Base-by-base conservation (phyloP, 352 stramenopile genomes). In the Phytopythium chamaehyphon region DNA sequence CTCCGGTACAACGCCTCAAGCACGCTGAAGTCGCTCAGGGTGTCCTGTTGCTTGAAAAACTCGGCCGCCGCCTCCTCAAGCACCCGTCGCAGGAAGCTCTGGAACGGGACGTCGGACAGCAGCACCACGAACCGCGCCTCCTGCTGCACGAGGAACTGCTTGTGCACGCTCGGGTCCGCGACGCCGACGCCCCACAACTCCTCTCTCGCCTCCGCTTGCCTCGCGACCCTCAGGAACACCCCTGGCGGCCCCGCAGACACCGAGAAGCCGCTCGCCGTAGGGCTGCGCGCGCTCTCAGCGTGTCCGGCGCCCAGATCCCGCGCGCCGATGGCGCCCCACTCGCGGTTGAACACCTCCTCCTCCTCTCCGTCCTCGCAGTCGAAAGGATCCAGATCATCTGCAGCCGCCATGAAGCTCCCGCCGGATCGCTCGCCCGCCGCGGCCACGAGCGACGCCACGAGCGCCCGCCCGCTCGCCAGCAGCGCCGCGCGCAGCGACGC, bases 261-360 rank as follows among this genome's bases (percentile, higher is more conserved):
- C 11, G 38, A 14, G 12, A 28, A 23, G 14, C 38, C 40, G 23
- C 16, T 44, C 23, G 5, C 24, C 11, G n/a, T 8, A 2, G 23
- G 51, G 8, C 6, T 37, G 16, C 38, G 26, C 7, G 18, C 23
- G 19, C 24, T 31, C 15, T 52, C 35, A 8, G 49, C 39, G 40
- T 58, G 56, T 15, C 40, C 55, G 14, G 63, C 38, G 35, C 51
- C 58, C 49, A 62, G 59, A 7, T 71, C 58, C 12, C 59, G 61
- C 24, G 73, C 66, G 35, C 64, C 73, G 22, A 68, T 61, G 0
- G 66, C 69, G 53, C 76, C 66, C 49, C 75, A 61, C 42, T 85
- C 77, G n/a, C 75, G 77, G 45, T 75, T 89, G 59, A 85, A 89
- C 23, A 89, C 66, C 39, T 87, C 78, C 54, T 89, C 78, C 40